Evolutionary conservation across 257 asterid genomes (phyloP), one percentile per base, ranked within the genome.

Genomic region (Ilex asprella): DNA sequence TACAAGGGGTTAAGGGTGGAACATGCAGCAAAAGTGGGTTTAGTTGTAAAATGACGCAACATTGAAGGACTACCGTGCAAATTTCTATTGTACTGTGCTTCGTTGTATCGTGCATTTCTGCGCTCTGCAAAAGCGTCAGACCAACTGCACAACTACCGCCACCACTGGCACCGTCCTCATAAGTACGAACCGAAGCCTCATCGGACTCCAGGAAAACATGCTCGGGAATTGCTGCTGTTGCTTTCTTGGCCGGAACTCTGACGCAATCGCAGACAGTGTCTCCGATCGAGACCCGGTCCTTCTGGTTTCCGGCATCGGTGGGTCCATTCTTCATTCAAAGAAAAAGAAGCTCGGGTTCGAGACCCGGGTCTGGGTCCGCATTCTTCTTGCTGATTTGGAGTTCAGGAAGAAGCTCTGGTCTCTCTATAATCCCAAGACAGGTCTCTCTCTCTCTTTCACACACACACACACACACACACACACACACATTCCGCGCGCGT

Each of bases 291-390:
- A 90, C 75, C 97, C 97, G 59, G 87, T 90, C 30, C 75, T 90
- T 4, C 60, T 90, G 43, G 87, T 90, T 2, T 75, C 96, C 55
- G 96, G 97, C 50, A 55, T 87, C 3, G 92, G 72, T 51, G 97
- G 97, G n/a, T 80, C 97, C 16, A 83, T 90, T 30, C 96, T 90
- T 31, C 67, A 85, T 67, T 85, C 93, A 8, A 90, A 70, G 88
- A 82, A 61, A 59, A 90, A 83, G 84, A 83, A 69, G 29, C 71
- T 70, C 56, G 84, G 95, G 63, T 77, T 41, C 21, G 79, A 83
- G 62, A 85, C 87, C 69, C 93, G 96, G 71, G 96, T 87, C 6
- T 90, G 97, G 97, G 95, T 90, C 51, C 82, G 97, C 64, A 52
- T 90, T 30, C 75, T 87, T 35, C 74, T 87, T 29, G 94, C 97